Evolutionary conservation across 108 stramenopile species (phyloP), one percentile per base, ranked within the genome.

Genomic region (Bacterosira constricta): DNA sequence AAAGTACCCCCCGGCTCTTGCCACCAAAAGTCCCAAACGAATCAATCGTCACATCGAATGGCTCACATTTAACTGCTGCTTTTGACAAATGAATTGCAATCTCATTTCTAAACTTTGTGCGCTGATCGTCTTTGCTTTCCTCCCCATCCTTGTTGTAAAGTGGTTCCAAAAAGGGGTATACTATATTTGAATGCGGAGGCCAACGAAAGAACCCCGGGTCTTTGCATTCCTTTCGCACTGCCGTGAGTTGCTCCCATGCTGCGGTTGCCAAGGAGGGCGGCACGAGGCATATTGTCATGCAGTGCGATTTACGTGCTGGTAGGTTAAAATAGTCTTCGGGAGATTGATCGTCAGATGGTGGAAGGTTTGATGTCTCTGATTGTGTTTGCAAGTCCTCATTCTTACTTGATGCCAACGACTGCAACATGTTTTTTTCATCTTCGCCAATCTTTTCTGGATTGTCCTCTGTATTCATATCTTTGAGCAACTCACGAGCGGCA

Each of bases 181-280:
- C 37, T 42, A 91, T 54, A 46, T 93, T 93, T 53, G 71, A 86
- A 74, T 93, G 92, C 0, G 89, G 92, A 25, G 92, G 92, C 92
- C 92, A 93, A 45, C 92, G 76, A 63, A 70, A 93, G 45, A 84
- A 81, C 20, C 92, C 92, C 8, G 92, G 89, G 89, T 88, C 85
- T 34, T 72, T 66, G 46, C 87, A 67, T 71, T 82, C 67, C 32
- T n/a, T 70, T 27, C 90, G 39, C n/a, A 81, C 81, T n/a, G 69
- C 27, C 1, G 73, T 75, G 15, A 91, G 39, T 57, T 58, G 23
- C 18, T 85, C 51, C 92, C 92, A 93, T 17, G 86, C 86, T 13
- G 51, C 30, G 31, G 53, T 62, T 12, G 85, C 71, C 18, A 68
- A 57, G 18, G 84, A 72, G 11, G 87, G 89, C n/a, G 89, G 89